Percentiles rank a stretch among this genome's conserved stretches.
These are phyloP conservation scores for Raphanus hybrid DNA, from an alignment of 441 rosid genomes.

Conservation along the genomic window DNA sequence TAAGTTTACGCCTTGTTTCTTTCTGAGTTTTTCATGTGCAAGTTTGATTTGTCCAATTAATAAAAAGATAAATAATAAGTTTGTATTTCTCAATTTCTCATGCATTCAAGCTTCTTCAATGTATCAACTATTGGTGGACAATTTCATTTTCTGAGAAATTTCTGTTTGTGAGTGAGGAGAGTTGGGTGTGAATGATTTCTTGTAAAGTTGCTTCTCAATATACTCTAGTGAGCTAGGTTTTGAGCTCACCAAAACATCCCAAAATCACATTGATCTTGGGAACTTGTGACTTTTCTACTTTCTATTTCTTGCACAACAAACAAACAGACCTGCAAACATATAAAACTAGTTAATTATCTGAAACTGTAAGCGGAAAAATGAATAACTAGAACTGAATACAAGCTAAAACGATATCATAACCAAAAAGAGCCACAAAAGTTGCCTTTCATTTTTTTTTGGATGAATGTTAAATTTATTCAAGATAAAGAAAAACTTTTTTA, in stretches of 20 bases:
- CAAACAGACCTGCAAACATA: too few species aligned
- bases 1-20: slow-evolving; percentile 19
- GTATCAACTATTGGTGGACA: background rate
- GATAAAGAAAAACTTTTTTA: too few species aligned
- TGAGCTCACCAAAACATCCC: background rate
- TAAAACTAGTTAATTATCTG: too few species aligned
- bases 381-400: too few species aligned
- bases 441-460: too few species aligned
- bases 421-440: too few species aligned
- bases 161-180: background rate
- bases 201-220: background rate
- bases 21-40: slow-evolving; percentile 28
- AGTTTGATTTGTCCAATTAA: slow-evolving; percentile 30
- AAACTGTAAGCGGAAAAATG: too few species aligned
- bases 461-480: too few species aligned
- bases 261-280: background rate
- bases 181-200: background rate
- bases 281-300: background rate
- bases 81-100: background rate
- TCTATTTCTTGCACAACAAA: background rate
- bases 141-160: background rate
- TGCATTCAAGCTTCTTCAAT: slow-evolving; percentile 15
- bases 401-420: background rate
- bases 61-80: background rate
- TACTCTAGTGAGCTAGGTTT: background rate